Evolutionary conservation across 2,329 filamentous ascomycete genomes (phyloP).

Genomic region (Cordyceps farinosa): DNA sequence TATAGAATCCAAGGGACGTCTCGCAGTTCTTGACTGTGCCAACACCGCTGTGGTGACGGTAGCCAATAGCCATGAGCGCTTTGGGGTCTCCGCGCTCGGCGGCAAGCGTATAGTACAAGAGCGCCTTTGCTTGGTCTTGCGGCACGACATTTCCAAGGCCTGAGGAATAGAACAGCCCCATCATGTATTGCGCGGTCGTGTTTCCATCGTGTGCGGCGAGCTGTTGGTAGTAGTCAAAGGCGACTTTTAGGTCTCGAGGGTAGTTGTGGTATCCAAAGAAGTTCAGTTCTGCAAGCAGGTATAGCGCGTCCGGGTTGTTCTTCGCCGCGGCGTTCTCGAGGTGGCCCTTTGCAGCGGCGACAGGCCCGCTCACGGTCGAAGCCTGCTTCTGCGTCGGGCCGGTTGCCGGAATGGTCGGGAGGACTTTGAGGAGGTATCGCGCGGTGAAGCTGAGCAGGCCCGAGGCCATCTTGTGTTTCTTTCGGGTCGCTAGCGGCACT

Average conservation of each 20-base stretch:
- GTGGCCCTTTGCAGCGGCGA: slow-evolving; percentile 49
- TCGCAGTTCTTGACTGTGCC: slow-evolving; percentile 85
- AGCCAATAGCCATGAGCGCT: slow-evolving; percentile 91
- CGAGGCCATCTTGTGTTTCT: slow-evolving; percentile 41
- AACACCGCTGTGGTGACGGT: slow-evolving; percentile 80
- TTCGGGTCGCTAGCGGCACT: slow-evolving; percentile 43
- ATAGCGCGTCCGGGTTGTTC: slow-evolving; percentile 79
- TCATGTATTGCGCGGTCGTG: slow-evolving; percentile 89
- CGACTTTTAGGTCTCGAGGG: slow-evolving; percentile 73
- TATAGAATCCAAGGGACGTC: slow-evolving; percentile 81
- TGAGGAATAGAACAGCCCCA: slow-evolving; percentile 93
- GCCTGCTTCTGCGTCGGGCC: slow-evolving; percentile 40
- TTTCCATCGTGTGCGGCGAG: slow-evolving; percentile 78
- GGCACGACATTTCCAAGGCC: slow-evolving; percentile 79
- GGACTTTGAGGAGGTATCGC: slow-evolving; percentile 44
- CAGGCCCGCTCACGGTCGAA: slow-evolving; percentile 38
- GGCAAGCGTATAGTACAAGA: slow-evolving; percentile 93
- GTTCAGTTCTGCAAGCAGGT: slow-evolving; percentile 87
- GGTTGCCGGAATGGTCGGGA: slow-evolving; percentile 48
- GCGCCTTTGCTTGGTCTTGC: slow-evolving; percentile 82
- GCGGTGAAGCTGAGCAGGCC: slow-evolving; percentile 42
- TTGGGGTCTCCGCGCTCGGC: slow-evolving; percentile 77
- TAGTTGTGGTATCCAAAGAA: slow-evolving; percentile 94
- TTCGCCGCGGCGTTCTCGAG: slow-evolving; percentile 50
- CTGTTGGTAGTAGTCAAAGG: slow-evolving; percentile 77